Percentiles rank a stretch among this genome's conserved stretches.
Evolutionary conservation across 192 early-diverging fungal genomes (phyloP).

Genomic region (Coemansia sp.): DNA sequence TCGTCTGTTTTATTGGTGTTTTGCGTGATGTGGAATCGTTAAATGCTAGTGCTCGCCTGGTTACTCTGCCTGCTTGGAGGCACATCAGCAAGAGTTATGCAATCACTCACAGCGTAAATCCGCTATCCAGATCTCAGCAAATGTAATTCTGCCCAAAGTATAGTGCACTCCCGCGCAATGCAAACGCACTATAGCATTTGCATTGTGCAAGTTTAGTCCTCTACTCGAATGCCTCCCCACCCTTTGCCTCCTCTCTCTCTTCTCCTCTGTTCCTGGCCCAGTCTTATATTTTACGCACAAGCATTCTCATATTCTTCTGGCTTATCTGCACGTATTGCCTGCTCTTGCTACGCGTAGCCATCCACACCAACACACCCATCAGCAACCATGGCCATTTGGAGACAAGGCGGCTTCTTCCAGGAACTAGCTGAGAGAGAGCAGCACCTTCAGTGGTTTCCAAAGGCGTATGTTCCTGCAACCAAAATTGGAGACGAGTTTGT

Average conservation of each 20-base stretch:
- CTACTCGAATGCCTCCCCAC: background rate
- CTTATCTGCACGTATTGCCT: background rate
- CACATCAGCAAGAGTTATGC: no score
- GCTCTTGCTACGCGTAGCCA: background rate
- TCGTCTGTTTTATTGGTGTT: no score
- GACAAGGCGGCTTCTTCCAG: constrained; percentile 55
- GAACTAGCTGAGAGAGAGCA: constrained; percentile 55
- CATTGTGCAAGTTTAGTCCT: background rate
- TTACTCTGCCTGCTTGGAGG: no score
- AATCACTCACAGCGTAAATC: no score
- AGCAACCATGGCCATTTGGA: constrained; percentile 45
- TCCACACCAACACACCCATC: background rate
- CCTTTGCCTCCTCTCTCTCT: background rate
- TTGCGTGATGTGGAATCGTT: no score
- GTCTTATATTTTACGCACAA: background rate
- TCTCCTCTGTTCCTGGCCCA: background rate
- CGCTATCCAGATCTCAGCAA: no score
- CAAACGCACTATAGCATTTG: background rate
- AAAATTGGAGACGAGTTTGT: constrained; percentile 47
- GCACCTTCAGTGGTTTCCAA: constrained; percentile 54
- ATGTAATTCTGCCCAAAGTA: no score
- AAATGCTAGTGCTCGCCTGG: no score
- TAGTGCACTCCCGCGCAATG: background rate
- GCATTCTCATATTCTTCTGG: background rate
- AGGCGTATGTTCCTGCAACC: constrained; percentile 48